Percentiles rank a stretch among this genome's conserved stretches.
These are phyloP conservation scores for Exophiala aquamarina DNA, from an alignment of 2,329 filamentous ascomycete species.

Conservation along the genomic window DNA sequence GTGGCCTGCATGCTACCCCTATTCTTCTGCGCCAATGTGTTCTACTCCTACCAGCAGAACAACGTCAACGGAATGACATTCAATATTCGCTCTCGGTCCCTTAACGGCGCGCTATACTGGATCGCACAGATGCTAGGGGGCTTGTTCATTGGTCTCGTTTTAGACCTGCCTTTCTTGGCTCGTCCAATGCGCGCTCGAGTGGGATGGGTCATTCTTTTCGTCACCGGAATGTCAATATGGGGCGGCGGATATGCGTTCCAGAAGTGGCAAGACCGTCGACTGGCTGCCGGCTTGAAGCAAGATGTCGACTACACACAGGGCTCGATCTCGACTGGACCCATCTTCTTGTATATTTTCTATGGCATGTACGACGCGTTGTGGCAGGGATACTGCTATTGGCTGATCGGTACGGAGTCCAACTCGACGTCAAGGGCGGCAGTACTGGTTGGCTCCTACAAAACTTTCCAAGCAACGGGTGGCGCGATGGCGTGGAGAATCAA, in stretches of 20 bases:
- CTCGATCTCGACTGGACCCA: constrained; percentile 58
- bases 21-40: constrained; percentile 70
- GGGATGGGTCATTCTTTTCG: constrained; percentile 49
- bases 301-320: constrained; percentile 51
- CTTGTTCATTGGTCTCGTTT: constrained; percentile 46
- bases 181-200: constrained; percentile 48
- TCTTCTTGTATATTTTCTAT: constrained; percentile 71
- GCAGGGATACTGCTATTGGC: constrained; percentile 66
- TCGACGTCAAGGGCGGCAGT: constrained; percentile 43
- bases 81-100: constrained; percentile 56
- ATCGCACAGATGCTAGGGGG: constrained; percentile 58
- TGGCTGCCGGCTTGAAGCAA: constrained; percentile 42
- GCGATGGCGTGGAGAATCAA: constrained; percentile 52
- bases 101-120: constrained; percentile 58
- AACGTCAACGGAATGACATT: constrained; percentile 54
- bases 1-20: constrained; percentile 69
- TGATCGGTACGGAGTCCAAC: constrained; percentile 49
- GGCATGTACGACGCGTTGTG: constrained; percentile 67
- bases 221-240: constrained; percentile 55
- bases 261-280: constrained; percentile 50
- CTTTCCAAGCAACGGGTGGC: constrained; percentile 80
- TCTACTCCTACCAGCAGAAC: constrained; percentile 70
- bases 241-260: constrained; percentile 67
- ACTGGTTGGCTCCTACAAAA: constrained; percentile 50
- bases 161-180: constrained; percentile 46